phyloP scores from a whole-genome alignment of 495 filamentous ascomycete species.

The Darksidea phi region DNA sequence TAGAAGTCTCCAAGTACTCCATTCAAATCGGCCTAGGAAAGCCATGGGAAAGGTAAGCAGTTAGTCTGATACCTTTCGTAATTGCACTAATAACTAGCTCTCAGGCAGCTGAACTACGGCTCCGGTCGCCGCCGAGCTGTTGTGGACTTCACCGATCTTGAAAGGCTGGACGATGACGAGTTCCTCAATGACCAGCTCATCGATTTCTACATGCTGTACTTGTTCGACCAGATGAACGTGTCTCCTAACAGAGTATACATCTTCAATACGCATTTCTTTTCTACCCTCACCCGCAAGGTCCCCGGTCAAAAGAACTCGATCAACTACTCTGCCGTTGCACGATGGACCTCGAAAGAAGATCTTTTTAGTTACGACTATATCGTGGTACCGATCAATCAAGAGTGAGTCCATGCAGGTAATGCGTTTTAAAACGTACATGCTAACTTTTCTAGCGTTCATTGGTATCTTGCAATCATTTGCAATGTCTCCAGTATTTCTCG shows the following conservation, averaged over 20 bases:
- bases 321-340: constrained; percentile 78
- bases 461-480: constrained; percentile 96
- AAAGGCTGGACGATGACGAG: constrained; percentile 76
- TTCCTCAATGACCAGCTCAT: constrained; percentile 93
- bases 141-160: constrained; percentile 76
- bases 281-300: constrained; percentile 61
- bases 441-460: constrained; percentile 56
- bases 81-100: not conserved
- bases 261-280: constrained; percentile 90
- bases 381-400: constrained; percentile 86
- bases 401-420: constrained; percentile 31
- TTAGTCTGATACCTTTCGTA: too few species aligned
- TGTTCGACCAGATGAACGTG: constrained; percentile 54
- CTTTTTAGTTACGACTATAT: constrained; percentile 85
- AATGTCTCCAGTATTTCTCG: constrained; percentile 62
- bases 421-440: not conserved
- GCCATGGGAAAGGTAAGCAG: constrained; percentile 16
- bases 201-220: constrained; percentile 72
- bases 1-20: not conserved
- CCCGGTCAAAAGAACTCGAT: constrained; percentile 56
- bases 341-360: constrained; percentile 86
- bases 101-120: constrained; percentile 61
- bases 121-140: constrained; percentile 68
- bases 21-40: constrained; percentile 4
- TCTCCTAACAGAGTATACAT: constrained; percentile 67